A percentile compares a stretch with the other conserved stretches of the same genome.
phyloP scores from a whole-genome alignment of 164 flowering plant species.

The Umbellularia californica region DNA sequence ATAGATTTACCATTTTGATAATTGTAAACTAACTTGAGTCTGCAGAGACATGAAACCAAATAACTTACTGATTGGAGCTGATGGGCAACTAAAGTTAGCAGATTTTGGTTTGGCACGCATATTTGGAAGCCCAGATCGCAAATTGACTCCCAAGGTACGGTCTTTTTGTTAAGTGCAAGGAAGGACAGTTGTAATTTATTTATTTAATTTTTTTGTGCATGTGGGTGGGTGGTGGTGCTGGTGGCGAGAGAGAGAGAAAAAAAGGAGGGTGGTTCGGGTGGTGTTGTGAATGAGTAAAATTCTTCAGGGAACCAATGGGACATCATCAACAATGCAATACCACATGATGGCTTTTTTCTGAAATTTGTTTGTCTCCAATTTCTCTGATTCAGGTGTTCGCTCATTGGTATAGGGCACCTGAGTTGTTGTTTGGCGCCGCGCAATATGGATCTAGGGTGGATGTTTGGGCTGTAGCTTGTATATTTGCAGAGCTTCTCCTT shows the following conservation, averaged over 20 bases:
- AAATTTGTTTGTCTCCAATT: conserved; percentile 3
- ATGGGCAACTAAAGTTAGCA: conserved; percentile 88
- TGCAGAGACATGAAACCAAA: conserved; percentile 99
- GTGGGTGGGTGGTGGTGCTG: neutral
- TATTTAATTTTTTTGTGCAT: neutral
- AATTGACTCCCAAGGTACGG: conserved; percentile 84
- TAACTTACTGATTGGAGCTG: conserved; percentile 77
- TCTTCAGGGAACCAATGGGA: neutral
- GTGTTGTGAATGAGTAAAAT: neutral
- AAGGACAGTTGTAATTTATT: neutral
- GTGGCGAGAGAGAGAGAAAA: too few species aligned
- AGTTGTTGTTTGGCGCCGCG: conserved; percentile 89
- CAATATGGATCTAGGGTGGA: conserved; percentile 97
- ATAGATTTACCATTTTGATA: neutral
- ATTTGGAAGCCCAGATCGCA: conserved; percentile 95
- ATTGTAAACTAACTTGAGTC: conserved; percentile 11
- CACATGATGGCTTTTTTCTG: neutral
- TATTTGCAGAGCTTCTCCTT: conserved; percentile 95
- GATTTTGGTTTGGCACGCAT: conserved; percentile 97
- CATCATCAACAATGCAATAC: neutral
- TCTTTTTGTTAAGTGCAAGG: neutral
- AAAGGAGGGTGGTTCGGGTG: neutral
- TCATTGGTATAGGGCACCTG: conserved; percentile 98
- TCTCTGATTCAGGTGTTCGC: conserved; percentile 72
- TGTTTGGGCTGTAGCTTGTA: conserved; percentile 98